Evolutionary conservation across 2,329 filamentous ascomycete genomes (phyloP).

Genomic region (Alternaria viburni): DNA sequence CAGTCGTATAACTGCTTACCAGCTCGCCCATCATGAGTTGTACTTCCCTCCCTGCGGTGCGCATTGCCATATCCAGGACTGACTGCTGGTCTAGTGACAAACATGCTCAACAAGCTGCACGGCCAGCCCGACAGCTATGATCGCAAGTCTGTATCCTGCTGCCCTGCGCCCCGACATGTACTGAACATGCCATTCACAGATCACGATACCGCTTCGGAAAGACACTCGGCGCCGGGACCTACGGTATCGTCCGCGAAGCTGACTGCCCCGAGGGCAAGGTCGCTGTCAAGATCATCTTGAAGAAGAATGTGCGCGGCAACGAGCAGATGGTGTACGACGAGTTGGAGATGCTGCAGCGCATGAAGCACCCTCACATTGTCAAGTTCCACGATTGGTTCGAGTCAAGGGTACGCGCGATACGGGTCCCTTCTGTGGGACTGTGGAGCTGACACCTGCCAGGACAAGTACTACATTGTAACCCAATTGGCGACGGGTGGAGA

Average conservation of each 20-base stretch:
- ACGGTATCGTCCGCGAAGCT: conserved; percentile 96
- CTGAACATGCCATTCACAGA: conserved; percentile 57
- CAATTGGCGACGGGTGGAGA: conserved; percentile 95
- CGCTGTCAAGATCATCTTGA: conserved; percentile 97
- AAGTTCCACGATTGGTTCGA: conserved; percentile 99
- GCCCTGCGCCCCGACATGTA: conserved; percentile 23
- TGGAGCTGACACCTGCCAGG: conserved; percentile 60
- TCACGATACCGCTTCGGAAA: conserved; percentile 89
- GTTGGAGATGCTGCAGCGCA: conserved; percentile 86
- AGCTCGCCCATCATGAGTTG: conserved; percentile 45
- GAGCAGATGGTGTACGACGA: conserved; percentile 99
- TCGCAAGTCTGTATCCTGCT: conserved; percentile 74
- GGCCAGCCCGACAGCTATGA: conserved; percentile 98
- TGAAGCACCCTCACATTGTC: conserved; percentile 95
- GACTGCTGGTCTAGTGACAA: conserved; percentile 66
- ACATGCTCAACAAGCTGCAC: conserved; percentile 94
- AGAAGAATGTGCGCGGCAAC: conserved; percentile 98
- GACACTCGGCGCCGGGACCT: conserved; percentile 94
- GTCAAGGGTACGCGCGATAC: conserved; percentile 72
- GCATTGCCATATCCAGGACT: conserved; percentile 15
- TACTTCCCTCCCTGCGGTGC: conserved; percentile 18
- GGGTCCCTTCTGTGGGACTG: neutral
- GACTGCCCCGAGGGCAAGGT: conserved; percentile 85
- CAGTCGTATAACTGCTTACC: conserved; percentile 33
- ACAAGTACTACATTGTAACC: conserved; percentile 99